Base-by-base conservation (phyloP, 495 filamentous ascomycete genomes). In the Penicillium subrubescens region DNA sequence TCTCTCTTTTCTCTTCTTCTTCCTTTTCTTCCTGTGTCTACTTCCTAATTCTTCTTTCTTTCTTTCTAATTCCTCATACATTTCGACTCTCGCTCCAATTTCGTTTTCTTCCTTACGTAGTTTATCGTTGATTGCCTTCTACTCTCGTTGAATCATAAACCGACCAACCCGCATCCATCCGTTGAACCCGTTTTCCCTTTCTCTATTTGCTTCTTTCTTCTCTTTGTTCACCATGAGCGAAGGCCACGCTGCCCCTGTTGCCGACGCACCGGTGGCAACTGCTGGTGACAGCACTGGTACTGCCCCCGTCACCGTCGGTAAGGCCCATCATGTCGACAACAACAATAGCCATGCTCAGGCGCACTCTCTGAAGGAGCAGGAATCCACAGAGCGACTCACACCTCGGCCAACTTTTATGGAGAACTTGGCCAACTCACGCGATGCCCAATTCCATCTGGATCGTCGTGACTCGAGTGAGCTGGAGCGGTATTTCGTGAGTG, bases 401-500 rank as follows among this genome's bases (percentile, higher is more conserved):
- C 77, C 75, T 8, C 75, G 78, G 17, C 77, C 78, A 14, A 77
- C 75, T 12, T 81, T 77, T 48, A 64, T 81, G 52, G 74, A 77
- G 35, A 71, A 79, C 55, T 60, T 82, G 19, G 74, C 70, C 31
- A 69, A 65, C 57, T 76, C 75, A 29, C 76, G 76, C 2, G 78
- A 80, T 11, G 61, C 70, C 5, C 78, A 79, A 31, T 81, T 81
- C 55, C 70, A 74, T 54, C 55, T 79, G 7, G 59, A 73, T 44
- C 66, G 73, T 39, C 64, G 59, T n/a, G 66, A 77, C 44, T 73
- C 74, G 5, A 75, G 69, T 62, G 80, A 82, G 10, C n/a, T 82
- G 33, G 77, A 80, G 15, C 77, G 78, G 7, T 82, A 82, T 60
- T 82, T 81, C 64, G 80, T 82, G 77, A 21, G 80, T 77, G 14